Evolutionary conservation across 768 basidiomycete genomes (phyloP), one percentile per base, ranked within the genome.

Genomic region (Naganishia kalamii): DNA sequence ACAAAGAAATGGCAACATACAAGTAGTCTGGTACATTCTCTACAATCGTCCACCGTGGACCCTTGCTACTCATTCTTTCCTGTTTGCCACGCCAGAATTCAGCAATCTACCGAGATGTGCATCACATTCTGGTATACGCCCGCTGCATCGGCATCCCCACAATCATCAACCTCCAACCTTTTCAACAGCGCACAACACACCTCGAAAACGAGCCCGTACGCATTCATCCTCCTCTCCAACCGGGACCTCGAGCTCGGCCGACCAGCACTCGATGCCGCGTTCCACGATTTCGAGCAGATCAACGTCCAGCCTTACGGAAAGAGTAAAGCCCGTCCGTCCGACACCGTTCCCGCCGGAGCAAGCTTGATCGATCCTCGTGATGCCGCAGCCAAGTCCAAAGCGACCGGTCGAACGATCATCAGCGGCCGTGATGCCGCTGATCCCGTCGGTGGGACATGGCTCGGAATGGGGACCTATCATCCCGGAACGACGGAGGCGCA

Each of bases 191-290:
- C n/a, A 25, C 10, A n/a, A 35, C 12, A n/a, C 21, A 19, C 10
- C 5, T 21, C 37, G 37, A 19, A 15, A 10, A 59, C 10, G 59
- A 71, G 66, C 4, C 54, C 62, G n/a, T 68, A 68, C 46, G 44
- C 40, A 6, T 62, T 68, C 3, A 70, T 80, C 35, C 70, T 80
- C 35, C 74, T 75, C 3, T 68, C 78, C 21, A 80, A 80, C 59
- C 70, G 80, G 32, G 80, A 80, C 67, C 77, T 79, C 62, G 78
- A 76, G 65, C 72, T 79, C 41, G 70, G 68, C 4, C 64, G 80
- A 11, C 77, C 78, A 0, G 74, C 80, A 0, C 52, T 68, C 0
- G 65, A 70, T 13, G 79, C 76, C 1, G 60, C 47, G 15, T 79
- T 75, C 75, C 78, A 79, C 50, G 17, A 35, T 11, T 78, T 74